phyloP scores from a whole-genome alignment of 768 basidiomycete genomes.

The Favolaschia claudopus region DNA sequence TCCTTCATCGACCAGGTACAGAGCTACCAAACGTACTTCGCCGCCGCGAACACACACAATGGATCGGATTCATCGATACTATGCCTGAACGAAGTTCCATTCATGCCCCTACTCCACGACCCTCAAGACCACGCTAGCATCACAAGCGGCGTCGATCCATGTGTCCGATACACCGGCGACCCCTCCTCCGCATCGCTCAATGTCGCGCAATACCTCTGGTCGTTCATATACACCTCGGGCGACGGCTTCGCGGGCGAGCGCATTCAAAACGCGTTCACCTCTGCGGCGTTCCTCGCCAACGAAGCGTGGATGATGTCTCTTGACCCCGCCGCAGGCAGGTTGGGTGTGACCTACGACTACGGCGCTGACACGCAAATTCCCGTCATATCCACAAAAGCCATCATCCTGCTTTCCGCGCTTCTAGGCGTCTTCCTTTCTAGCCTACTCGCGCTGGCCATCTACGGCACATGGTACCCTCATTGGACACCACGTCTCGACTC shows the following conservation, averaged over 20 bases:
- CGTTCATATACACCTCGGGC: neutral
- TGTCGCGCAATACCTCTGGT: neutral
- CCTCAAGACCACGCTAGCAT: neutral
- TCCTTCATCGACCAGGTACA: neutral
- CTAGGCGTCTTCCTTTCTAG: neutral
- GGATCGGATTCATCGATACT: neutral
- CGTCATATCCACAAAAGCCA: neutral
- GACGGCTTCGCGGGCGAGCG: no score
- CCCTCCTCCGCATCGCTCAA: neutral
- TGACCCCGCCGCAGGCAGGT: neutral
- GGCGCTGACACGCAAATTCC: neutral
- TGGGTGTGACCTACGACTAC: neutral
- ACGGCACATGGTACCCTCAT: neutral
- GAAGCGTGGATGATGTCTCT: neutral
- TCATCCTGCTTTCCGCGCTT: neutral
- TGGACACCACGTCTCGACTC: neutral
- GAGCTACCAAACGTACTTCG: neutral
- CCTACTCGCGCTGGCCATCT: neutral
- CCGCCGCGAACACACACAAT: neutral
- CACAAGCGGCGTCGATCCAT: neutral
- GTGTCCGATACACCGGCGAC: neutral
- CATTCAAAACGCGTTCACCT: neutral
- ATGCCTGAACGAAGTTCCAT: neutral
- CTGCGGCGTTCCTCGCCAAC: constrained; percentile 1
- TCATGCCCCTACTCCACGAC: neutral